Percentiles rank a stretch among this genome's conserved stretches.
phyloP scores from a whole-genome alignment of 2,329 filamentous ascomycete genomes.

The Trichoderma aggressivum region DNA sequence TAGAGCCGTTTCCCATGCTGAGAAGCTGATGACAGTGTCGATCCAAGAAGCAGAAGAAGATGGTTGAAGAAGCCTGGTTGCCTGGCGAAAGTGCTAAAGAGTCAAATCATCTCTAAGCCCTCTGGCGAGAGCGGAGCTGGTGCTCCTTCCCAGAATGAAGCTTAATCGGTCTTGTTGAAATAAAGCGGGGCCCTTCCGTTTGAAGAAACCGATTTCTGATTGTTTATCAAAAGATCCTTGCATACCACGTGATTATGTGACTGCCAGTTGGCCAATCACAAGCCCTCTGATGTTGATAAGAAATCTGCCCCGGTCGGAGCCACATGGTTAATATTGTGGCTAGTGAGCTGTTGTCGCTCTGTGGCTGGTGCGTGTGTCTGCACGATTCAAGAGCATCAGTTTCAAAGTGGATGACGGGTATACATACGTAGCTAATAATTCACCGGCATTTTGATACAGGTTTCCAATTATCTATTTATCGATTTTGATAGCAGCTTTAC shows the following conservation, averaged over 20 bases:
- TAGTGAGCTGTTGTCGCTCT: not conserved
- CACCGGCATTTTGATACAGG: not conserved
- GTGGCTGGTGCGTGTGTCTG: not conserved
- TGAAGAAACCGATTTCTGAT: not conserved
- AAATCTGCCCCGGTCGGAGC: not conserved
- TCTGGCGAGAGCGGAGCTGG: not conserved
- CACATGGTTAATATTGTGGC: not conserved
- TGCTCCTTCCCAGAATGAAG: conserved; percentile 3
- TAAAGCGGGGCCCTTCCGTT: not conserved
- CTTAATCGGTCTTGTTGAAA: not conserved
- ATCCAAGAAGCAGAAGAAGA: not conserved
- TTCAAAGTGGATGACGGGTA: not conserved
- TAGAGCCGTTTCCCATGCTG: not conserved
- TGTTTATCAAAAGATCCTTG: not conserved
- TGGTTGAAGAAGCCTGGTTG: not conserved
- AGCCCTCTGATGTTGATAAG: not conserved
- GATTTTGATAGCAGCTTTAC: not conserved
- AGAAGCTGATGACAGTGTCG: not conserved
- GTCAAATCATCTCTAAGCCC: not conserved
- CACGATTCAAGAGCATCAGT: not conserved
- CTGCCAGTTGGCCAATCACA: not conserved
- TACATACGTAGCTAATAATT: not conserved
- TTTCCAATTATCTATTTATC: not conserved
- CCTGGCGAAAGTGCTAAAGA: not conserved
- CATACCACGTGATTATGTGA: not conserved